Evolutionary conservation across 225 moss, liverwort and hornwort genomes (phyloP).

Genomic region (Anthoceros angustus): DNA sequence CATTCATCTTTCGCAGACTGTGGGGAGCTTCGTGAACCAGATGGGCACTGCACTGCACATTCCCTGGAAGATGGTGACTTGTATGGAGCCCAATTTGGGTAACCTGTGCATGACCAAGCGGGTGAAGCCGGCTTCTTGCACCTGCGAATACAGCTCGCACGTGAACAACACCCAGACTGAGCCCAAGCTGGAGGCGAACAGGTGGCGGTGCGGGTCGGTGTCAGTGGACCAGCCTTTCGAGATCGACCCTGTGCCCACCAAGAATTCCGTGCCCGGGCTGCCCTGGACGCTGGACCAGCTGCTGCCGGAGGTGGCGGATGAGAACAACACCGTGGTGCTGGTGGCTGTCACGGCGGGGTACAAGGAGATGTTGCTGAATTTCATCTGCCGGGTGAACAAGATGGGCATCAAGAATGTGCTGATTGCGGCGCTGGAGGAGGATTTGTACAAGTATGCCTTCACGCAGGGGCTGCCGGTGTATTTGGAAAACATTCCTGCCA

Average conservation of each 20-base stretch:
- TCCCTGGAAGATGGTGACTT: constrained; percentile 4
- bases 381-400: constrained; percentile 26
- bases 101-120: constrained; percentile 6
- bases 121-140: background rate
- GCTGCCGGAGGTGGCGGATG: constrained; percentile 20
- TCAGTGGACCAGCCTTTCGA: constrained; percentile 31
- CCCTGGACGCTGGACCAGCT: constrained; percentile 23
- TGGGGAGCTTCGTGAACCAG: background rate
- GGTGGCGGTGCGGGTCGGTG: constrained; percentile 16
- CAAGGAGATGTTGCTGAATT: constrained; percentile 34
- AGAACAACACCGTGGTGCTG: constrained; percentile 28
- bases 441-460: constrained; percentile 26
- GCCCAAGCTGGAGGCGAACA: constrained; percentile 2
- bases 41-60: constrained; percentile 2
- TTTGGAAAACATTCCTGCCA: constrained; percentile 10
- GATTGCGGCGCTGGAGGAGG: constrained; percentile 32
- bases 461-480: constrained; percentile 39
- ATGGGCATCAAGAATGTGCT: constrained; percentile 32
- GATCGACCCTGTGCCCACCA: constrained; percentile 26
- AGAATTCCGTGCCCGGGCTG: constrained; percentile 13
- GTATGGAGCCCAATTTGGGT: background rate
- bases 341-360: constrained; percentile 22
- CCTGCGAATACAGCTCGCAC: constrained; percentile 2
- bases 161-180: constrained; percentile 1
- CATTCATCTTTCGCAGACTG: constrained; percentile 2